Conservation (phyloP, 164 flowering plant genomes). For the Chloranthus sessilifolius region DNA sequence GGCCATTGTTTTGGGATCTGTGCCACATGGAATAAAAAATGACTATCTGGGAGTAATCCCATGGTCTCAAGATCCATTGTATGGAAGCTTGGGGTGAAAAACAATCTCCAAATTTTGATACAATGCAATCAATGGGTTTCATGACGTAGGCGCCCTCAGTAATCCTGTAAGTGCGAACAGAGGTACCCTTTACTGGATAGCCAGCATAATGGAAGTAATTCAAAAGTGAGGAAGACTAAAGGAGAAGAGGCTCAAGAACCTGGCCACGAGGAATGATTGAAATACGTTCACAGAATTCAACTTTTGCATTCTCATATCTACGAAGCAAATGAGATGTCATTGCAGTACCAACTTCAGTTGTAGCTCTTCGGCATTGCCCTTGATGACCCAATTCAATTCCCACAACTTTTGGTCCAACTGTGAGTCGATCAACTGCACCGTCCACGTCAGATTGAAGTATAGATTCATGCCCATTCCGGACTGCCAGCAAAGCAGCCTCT, state of each 20-base stretch:
- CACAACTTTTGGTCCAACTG: slow-evolving; percentile 84
- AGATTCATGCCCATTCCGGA: slow-evolving; percentile 68
- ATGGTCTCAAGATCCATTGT: too few species aligned
- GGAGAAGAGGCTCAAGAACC: slow-evolving; percentile 39
- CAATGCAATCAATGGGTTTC: too few species aligned
- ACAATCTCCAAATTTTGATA: background rate
- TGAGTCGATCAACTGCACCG: slow-evolving; percentile 91
- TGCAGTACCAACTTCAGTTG: slow-evolving; percentile 85
- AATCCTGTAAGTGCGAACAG: too few species aligned
- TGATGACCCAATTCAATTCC: slow-evolving; percentile 82
- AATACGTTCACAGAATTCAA: slow-evolving; percentile 80
- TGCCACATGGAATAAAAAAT: too few species aligned
- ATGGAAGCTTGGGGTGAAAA: too few species aligned
- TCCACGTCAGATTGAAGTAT: slow-evolving; percentile 79
- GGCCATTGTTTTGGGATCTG: too few species aligned
- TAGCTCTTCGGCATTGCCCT: slow-evolving; percentile 90
- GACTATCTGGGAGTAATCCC: too few species aligned
- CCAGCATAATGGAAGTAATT: background rate
- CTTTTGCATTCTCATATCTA: slow-evolving; percentile 65
- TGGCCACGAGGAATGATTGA: slow-evolving; percentile 88
- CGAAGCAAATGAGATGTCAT: slow-evolving; percentile 81
- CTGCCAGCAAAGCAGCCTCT: slow-evolving; percentile 96
- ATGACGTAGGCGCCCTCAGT: too few species aligned
- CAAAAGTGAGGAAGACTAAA: background rate
- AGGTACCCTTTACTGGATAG: too few species aligned